Evolutionary conservation across 331 rosid genomes (phyloP).

Genomic region (Stylosanthes scabra): DNA sequence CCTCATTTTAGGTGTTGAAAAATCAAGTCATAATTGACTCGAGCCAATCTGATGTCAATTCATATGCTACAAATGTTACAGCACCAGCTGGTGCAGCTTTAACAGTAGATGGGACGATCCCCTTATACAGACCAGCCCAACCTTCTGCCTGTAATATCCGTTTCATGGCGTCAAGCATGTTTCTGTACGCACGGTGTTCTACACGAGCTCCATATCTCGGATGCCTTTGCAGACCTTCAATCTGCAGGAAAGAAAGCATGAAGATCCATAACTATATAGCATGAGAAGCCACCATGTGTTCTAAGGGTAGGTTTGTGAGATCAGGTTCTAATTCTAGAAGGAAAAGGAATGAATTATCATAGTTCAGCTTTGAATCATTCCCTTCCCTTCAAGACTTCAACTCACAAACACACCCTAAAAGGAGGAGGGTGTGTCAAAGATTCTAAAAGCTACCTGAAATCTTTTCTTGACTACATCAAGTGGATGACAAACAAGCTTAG

Average conservation of each 20-base stretch:
- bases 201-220: slow-evolving; percentile 90
- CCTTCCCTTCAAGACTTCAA: too few relatives aligned
- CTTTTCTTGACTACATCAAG: slow-evolving; percentile 98
- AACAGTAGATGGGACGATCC: slow-evolving; percentile 83
- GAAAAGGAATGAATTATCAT: not conserved
- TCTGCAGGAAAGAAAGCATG: slow-evolving; percentile 47
- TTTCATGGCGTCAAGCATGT: slow-evolving; percentile 73
- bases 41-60: slow-evolving; percentile 78
- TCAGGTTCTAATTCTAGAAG: not conserved
- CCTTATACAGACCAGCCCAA: slow-evolving; percentile 90
- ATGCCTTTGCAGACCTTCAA: slow-evolving; percentile 91
- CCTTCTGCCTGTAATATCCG: slow-evolving; percentile 73
- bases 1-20: not conserved
- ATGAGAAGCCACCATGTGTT: slow-evolving; percentile 7
- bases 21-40: slow-evolving; percentile 67
- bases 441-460: slow-evolving; percentile 70
- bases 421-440: not conserved
- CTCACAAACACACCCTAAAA: too few relatives aligned
- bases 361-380: too few relatives aligned
- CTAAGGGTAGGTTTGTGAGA: not conserved
- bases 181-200: slow-evolving; percentile 74
- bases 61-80: slow-evolving; percentile 94
- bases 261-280: slow-evolving; percentile 18
- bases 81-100: slow-evolving; percentile 96
- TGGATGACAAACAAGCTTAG: slow-evolving; percentile 97